Base-by-base conservation (phyloP, 2,329 filamentous ascomycete genomes). In the Pseudodiploospora longispora region DNA sequence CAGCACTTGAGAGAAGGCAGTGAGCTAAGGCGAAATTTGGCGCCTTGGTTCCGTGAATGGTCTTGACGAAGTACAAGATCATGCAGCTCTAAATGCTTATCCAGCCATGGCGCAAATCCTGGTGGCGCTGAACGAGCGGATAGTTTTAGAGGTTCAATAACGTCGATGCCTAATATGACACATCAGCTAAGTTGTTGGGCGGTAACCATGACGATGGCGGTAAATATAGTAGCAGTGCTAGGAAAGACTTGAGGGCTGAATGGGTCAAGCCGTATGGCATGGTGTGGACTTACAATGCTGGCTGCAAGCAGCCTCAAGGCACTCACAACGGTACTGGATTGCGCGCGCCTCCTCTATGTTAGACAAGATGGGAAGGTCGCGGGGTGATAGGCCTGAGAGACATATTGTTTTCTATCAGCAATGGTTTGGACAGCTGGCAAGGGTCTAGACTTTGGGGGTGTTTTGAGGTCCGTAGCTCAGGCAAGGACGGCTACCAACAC, bases 271-370 rank as follows among this genome's bases (percentile, higher is more conserved):
- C 30, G 19, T 19, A 19, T 19, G 19, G 19, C 19, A 19, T 2
- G 19, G 19, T 19, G 19, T 19, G 19, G 56, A 47, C 59, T 50
- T 53, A 65, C 62, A 54, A 49, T 64, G 55, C 46, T 62, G 58
- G 42, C 75, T 57, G 53, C 74, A 73, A 44, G 68, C 69, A 41
- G 65, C 65, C 54, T 79, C 74, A 43, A 80, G 70, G 57, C 73
- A 76, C 60, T 80, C 76, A 60, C 75, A 78, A 51, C 71, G 71
- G 53, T 79, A 76, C 56, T 80, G 76, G 42, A 79, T 60, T 33
- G 68, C 66, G 44, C 76, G 68, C 28, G 76, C 76, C 57, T 80
- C 76, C 58, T 80, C 76, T 27, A 70, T 66, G 50, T 77, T 72
- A 42, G 74, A 79, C 43, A 77, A 59, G 49, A 67, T 61, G 27